phyloP scores from a whole-genome alignment of 352 stramenopile genomes.

The Pythium volutum region DNA sequence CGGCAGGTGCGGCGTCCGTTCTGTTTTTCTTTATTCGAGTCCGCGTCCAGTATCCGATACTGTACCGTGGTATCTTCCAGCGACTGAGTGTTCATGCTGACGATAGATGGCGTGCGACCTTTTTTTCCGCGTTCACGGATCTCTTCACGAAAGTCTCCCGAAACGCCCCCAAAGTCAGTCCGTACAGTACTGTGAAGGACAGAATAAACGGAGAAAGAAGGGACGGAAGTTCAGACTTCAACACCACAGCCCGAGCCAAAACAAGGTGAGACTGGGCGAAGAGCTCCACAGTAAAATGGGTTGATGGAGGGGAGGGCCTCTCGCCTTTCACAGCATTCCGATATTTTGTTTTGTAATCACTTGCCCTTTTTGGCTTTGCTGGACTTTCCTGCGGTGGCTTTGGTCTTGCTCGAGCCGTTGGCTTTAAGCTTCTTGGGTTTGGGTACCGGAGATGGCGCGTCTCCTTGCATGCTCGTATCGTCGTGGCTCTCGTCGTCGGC shows the following conservation, averaged over 20 bases:
- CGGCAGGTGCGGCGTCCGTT: not conserved
- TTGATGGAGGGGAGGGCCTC: too few relatives aligned
- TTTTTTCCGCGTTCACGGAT: not conserved
- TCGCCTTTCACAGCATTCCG: too few relatives aligned
- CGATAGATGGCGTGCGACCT: conserved; percentile 7
- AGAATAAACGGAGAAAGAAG: too few relatives aligned
- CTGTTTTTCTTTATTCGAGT: not conserved
- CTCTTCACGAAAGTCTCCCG: not conserved
- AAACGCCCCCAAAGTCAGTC: too few relatives aligned
- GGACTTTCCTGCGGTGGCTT: conserved; percentile 1
- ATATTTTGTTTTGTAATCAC: conserved; percentile 11
- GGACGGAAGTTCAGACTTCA: conserved; percentile 21
- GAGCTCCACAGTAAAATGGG: too few relatives aligned
- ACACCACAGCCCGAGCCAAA: conserved; percentile 3
- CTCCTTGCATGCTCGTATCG: conserved; percentile 24
- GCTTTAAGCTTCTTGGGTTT: conserved; percentile 25
- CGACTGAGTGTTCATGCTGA: too few relatives aligned
- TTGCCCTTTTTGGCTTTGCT: conserved; percentile 12
- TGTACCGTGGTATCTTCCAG: too few relatives aligned
- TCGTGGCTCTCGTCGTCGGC: conserved; percentile 19
- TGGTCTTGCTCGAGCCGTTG: not conserved
- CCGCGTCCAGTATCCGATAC: too few relatives aligned
- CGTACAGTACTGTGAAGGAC: conserved; percentile 13
- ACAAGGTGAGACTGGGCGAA: conserved; percentile 14
- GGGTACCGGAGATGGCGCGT: conserved; percentile 1